Base-by-base conservation (phyloP, 2,329 filamentous ascomycete genomes). In the Ceratocystis harringtonii region DNA sequence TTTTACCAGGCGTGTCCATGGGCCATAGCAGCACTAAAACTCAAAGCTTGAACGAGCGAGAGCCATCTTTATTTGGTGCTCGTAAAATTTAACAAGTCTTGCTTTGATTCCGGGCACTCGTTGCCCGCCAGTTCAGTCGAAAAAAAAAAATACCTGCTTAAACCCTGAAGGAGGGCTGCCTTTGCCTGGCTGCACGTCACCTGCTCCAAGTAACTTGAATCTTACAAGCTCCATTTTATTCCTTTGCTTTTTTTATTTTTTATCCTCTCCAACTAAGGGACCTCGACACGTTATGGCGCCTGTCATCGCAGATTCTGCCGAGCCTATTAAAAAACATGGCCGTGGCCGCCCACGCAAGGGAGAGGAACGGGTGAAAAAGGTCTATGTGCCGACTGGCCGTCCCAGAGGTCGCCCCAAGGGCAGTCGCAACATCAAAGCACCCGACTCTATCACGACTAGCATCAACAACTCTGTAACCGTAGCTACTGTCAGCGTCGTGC, bases 381-480 rank as follows among this genome's bases (percentile, higher is more conserved):
- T 73, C 68, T 73, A 73, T 60, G 70, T 68, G 0, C 72, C 75
- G 4, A 72, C 75, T 2, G 77, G 78, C 58, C 74, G 76, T 2
- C 75, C 76, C 19, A 77, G 75, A 22, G 78, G 78, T 60, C 76
- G 78, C 50, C 78, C 78, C 43, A 75, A 73, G 64, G 75, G 75
- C 68, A 71, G 70, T 65, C 70, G 71, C 50, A 70, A 69, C 36
- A 69, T 32, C 19, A 67, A 67, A 28, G 70, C 48, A 70, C 70
- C 10, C 71, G 60, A 62, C 17, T 50, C 58, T 30, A 41, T 36
- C n/a, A 17, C 28, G 8, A 10, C 61, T 10, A 62, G n/a, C 61
- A 61, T 60, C 36, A 62, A 32, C 55, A 58, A 58, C 55, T 28
- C 55, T 30, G 55, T 58, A n/a, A 8, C 64, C 4, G 36, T 17